phyloP scores from a whole-genome alignment of 2,329 filamentous ascomycete species.

The Dothideomycetes sp. region DNA sequence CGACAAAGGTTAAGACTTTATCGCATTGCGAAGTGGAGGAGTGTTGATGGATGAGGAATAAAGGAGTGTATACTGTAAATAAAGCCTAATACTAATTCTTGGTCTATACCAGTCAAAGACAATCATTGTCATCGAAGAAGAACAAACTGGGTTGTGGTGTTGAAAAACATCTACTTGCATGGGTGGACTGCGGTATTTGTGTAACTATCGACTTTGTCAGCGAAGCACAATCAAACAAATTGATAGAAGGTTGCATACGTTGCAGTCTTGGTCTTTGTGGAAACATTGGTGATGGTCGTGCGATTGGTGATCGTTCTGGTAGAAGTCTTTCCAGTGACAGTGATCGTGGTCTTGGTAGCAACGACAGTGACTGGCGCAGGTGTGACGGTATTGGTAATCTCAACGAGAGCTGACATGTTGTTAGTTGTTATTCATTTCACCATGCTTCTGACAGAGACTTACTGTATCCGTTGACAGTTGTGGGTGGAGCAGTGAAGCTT shows the following conservation, averaged over 20 bases:
- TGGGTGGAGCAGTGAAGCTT: constrained; percentile 18
- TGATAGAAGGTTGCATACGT: too few relatives aligned
- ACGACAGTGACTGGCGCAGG: constrained; percentile 5
- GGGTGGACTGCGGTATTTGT: too few relatives aligned
- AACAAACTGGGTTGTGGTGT: too few relatives aligned
- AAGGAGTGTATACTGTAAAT: neutral
- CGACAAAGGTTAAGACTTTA: constrained; percentile 9
- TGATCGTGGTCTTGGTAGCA: constrained; percentile 1
- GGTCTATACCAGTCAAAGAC: too few relatives aligned
- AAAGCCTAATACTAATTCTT: too few relatives aligned
- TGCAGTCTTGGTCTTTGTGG: constrained; percentile 1
- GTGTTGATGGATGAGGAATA: neutral
- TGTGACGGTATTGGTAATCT: constrained; percentile 3
- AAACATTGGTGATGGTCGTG: constrained; percentile 1
- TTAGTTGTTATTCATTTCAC: neutral
- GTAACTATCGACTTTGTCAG: too few relatives aligned
- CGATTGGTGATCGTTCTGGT: constrained; percentile 9
- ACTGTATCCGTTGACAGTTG: constrained; percentile 18
- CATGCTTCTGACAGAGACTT: neutral
- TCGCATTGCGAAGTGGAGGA: neutral
- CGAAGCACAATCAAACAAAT: too few relatives aligned
- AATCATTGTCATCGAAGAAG: too few relatives aligned
- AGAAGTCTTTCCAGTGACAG: neutral
- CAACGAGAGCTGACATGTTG: neutral
- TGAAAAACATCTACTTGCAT: too few relatives aligned